Evolutionary conservation across 2,329 filamentous ascomycete genomes (phyloP).

Genomic region (Fusarium sp.): DNA sequence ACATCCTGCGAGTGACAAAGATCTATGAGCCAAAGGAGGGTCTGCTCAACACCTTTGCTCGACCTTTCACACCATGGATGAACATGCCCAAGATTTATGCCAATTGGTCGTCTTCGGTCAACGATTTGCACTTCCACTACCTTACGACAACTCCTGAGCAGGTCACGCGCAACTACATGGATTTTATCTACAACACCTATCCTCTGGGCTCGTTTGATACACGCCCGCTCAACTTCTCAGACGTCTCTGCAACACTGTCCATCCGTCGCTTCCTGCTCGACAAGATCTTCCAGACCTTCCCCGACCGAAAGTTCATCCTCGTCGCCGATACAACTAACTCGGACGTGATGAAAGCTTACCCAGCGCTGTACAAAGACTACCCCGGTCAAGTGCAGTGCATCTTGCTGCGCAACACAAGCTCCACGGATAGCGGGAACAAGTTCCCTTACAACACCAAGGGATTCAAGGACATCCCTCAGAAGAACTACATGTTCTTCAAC

Average conservation of each 20-base stretch:
- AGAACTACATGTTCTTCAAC: conserved; percentile 85
- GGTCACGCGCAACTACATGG: conserved; percentile 83
- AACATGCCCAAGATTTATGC: conserved; percentile 86
- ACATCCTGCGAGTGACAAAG: conserved; percentile 85
- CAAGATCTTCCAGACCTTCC: conserved; percentile 82
- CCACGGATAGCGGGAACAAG: conserved; percentile 75
- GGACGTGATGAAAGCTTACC: conserved; percentile 80
- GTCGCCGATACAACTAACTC: conserved; percentile 83
- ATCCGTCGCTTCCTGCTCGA: conserved; percentile 80
- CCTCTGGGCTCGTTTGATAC: conserved; percentile 85
- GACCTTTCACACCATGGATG: conserved; percentile 79
- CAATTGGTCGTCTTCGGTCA: conserved; percentile 78
- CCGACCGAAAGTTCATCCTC: conserved; percentile 81
- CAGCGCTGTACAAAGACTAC: conserved; percentile 74
- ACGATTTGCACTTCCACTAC: conserved; percentile 84
- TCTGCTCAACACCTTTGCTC: conserved; percentile 82
- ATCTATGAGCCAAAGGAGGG: conserved; percentile 84
- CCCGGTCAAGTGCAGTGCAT: conserved; percentile 84
- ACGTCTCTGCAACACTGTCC: conserved; percentile 78
- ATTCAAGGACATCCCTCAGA: conserved; percentile 77
- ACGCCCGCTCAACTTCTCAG: conserved; percentile 84
- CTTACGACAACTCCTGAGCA: conserved; percentile 86
- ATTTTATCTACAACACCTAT: conserved; percentile 84
- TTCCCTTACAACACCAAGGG: conserved; percentile 84
- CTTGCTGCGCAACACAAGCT: conserved; percentile 80